Evolutionary conservation across 2,329 filamentous ascomycete species (phyloP).

Genomic region (Lizonia empirigonia): DNA sequence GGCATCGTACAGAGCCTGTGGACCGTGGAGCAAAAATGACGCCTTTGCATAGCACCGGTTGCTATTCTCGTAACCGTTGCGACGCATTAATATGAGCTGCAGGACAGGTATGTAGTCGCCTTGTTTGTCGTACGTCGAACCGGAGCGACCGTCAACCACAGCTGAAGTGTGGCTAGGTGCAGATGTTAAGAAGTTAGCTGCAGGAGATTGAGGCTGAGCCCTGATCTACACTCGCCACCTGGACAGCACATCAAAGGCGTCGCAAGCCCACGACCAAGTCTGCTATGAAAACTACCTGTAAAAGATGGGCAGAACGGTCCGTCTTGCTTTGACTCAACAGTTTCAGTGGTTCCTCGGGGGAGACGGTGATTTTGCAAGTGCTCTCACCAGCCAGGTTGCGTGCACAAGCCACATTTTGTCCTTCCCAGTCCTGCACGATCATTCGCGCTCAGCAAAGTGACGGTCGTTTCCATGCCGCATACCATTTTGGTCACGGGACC

Average conservation of each 20-base stretch:
- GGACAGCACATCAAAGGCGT: slow-evolving; percentile 41
- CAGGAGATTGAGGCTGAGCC: slow-evolving; percentile 42
- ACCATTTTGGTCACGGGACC: slow-evolving; percentile 37
- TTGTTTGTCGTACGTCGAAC: slow-evolving; percentile 13
- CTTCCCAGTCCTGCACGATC: slow-evolving; percentile 33
- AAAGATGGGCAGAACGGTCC: slow-evolving; percentile 18
- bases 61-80: slow-evolving; percentile 39
- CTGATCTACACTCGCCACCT: slow-evolving; percentile 37
- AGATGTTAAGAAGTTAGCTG: slow-evolving; percentile 25
- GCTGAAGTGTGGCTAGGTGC: slow-evolving; percentile 43
- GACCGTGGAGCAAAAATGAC: slow-evolving; percentile 26
- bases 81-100: slow-evolving; percentile 18
- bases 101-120: slow-evolving; percentile 8
- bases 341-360: slow-evolving; percentile 28
- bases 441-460: slow-evolving; percentile 42
- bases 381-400: slow-evolving; percentile 37
- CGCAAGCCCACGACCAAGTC: slow-evolving; percentile 12
- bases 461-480: slow-evolving; percentile 30
- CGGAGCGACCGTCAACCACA: slow-evolving; percentile 36
- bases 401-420: slow-evolving; percentile 35
- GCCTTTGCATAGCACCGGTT: slow-evolving; percentile 23
- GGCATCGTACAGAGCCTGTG: slow-evolving; percentile 30
- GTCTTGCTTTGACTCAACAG: slow-evolving; percentile 28
- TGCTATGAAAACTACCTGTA: slow-evolving; percentile 7
- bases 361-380: slow-evolving; percentile 25